Evolutionary conservation across 371 early-diverging fungal genomes (phyloP).

Genomic region (Mortierella sp.): DNA sequence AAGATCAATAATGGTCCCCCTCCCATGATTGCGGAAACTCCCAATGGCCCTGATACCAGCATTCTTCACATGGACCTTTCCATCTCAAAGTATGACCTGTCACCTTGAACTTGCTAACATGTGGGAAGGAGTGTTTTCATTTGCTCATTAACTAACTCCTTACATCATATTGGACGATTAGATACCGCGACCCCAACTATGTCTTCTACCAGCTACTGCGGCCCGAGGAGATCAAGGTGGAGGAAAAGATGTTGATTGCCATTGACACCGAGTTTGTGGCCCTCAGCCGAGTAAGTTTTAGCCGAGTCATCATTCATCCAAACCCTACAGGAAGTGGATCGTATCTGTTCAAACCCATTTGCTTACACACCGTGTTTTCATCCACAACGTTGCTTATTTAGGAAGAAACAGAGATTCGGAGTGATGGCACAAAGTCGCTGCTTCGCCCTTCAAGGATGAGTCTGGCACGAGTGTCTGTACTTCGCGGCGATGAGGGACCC

Average conservation of each 20-base stretch:
- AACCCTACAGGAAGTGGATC: not conserved
- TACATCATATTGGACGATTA: not conserved
- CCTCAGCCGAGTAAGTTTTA: constrained; percentile 71
- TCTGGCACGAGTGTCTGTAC: constrained; percentile 92
- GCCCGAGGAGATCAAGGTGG: constrained; percentile 73
- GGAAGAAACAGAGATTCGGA: constrained; percentile 93
- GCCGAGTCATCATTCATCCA: not conserved
- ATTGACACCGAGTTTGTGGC: constrained; percentile 98
- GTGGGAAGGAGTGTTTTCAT: not conserved
- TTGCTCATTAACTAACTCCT: not conserved
- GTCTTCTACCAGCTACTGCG: constrained; percentile 66
- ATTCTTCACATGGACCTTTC: constrained; percentile 36
- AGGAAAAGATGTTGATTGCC: constrained; percentile 81
- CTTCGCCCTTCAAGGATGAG: constrained; percentile 86
- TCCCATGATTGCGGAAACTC: constrained; percentile 54
- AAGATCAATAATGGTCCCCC: constrained; percentile 64
- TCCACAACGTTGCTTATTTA: constrained; percentile 22
- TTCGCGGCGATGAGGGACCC: constrained; percentile 83
- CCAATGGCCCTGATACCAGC: constrained; percentile 18
- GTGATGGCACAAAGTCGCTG: constrained; percentile 89
- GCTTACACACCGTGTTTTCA: not conserved
- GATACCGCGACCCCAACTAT: constrained; percentile 65
- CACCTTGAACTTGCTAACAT: not conserved
- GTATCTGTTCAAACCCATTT: not conserved
- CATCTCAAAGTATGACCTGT: constrained; percentile 24